phyloP scores from a whole-genome alignment of 2,329 filamentous ascomycete species.

The Rhexocercosporidium sp. region DNA sequence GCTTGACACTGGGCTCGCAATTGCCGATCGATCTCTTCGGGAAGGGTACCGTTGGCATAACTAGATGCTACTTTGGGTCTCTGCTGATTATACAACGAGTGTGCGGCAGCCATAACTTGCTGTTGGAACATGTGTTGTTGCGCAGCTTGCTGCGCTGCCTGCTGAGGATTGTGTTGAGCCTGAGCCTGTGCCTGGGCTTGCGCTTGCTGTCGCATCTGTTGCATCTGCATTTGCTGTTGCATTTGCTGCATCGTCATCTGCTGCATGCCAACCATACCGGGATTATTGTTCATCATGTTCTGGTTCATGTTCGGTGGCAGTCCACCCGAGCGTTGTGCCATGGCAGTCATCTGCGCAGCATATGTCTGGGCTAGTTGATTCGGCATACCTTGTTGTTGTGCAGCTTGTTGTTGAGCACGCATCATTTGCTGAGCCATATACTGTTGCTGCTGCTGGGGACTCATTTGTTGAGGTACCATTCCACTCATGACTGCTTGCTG shows the following conservation, averaged over 20 bases:
- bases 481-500: slow-evolving; percentile 43
- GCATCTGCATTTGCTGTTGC: slow-evolving; percentile 35
- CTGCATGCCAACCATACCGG: slow-evolving; percentile 46
- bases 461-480: slow-evolving; percentile 44
- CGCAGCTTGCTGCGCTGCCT: slow-evolving; percentile 23
- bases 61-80: slow-evolving; percentile 16
- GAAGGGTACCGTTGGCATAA: slow-evolving; percentile 24
- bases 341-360: slow-evolving; percentile 32
- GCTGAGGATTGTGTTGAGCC: slow-evolving; percentile 35
- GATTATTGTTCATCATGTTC: slow-evolving; percentile 43
- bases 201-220: slow-evolving; percentile 26
- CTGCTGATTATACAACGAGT: slow-evolving; percentile 14
- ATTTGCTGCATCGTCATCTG: slow-evolving; percentile 42
- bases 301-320: slow-evolving; percentile 38
- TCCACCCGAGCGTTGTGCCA: slow-evolving; percentile 26
- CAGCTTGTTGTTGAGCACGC: slow-evolving; percentile 19
- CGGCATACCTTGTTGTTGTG: slow-evolving; percentile 41
- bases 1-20: slow-evolving; percentile 25
- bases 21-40: slow-evolving; percentile 25
- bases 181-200: slow-evolving; percentile 42
- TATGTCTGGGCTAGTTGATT: slow-evolving; percentile 31
- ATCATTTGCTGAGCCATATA: slow-evolving; percentile 5
- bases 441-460: slow-evolving; percentile 30
- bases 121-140: slow-evolving; percentile 36
- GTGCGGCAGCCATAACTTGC: slow-evolving; percentile 27